Conservation (phyloP, 2,329 filamentous ascomycete species). For the Colletotrichum scovillei region DNA sequence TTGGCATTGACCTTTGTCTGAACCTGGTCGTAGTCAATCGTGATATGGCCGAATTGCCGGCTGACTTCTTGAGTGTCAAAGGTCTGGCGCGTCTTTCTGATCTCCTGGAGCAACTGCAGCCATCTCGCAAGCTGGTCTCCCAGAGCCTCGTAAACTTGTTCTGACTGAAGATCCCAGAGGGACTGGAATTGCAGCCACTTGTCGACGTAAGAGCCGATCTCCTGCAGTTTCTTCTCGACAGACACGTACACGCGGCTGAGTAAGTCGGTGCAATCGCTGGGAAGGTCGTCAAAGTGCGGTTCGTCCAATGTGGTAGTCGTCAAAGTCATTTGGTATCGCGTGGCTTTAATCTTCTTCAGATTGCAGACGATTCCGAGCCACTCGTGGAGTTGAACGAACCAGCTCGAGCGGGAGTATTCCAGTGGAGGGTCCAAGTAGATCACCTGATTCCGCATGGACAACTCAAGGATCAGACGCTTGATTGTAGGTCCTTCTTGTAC, state of each 20-base stretch:
- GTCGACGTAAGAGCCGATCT: constrained; percentile 88
- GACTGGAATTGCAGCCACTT: constrained; percentile 99
- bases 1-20: constrained; percentile 99
- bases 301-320: constrained; percentile 74
- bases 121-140: constrained; percentile 92
- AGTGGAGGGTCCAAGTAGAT: constrained; percentile 96
- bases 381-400: constrained; percentile 91
- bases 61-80: constrained; percentile 98
- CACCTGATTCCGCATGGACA: constrained; percentile 97
- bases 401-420: constrained; percentile 90
- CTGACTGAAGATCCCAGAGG: constrained; percentile 95
- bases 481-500: constrained; percentile 72
- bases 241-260: constrained; percentile 84
- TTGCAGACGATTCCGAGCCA: constrained; percentile 96
- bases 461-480: constrained; percentile 83
- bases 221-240: constrained; percentile 83
- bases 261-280: constrained; percentile 82
- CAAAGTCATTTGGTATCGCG: constrained; percentile 90
- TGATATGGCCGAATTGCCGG: constrained; percentile 91
- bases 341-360: constrained; percentile 92
- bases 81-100: constrained; percentile 92
- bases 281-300: constrained; percentile 84
- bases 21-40: constrained; percentile 97
- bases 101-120: constrained; percentile 96
- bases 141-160: constrained; percentile 92